Evolutionary conservation across 495 filamentous ascomycete genomes (phyloP).

Genomic region (Pyrenopolyporus hunteri): DNA sequence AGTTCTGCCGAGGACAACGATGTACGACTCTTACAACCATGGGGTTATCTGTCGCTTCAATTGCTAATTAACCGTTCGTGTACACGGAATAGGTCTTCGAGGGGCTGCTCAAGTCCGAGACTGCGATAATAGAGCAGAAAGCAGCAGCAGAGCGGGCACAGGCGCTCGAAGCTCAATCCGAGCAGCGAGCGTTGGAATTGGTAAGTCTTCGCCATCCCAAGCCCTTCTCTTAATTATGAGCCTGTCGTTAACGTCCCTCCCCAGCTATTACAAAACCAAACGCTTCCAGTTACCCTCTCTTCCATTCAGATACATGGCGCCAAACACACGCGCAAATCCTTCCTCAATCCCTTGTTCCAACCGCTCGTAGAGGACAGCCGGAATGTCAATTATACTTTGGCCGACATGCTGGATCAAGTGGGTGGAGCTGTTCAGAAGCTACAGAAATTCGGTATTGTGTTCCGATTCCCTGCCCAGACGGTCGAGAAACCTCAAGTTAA

Average conservation of each 20-base stretch:
- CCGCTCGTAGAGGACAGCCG: slow-evolving; percentile 74
- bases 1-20: slow-evolving; percentile 32
- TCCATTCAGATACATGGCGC: slow-evolving; percentile 81
- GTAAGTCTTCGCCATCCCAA: slow-evolving; percentile 11
- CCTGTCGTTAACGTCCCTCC: background rate
- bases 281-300: slow-evolving; percentile 75
- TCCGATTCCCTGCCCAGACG: no score
- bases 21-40: slow-evolving; percentile 16
- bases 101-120: slow-evolving; percentile 37
- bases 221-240: background rate
- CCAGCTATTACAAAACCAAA: slow-evolving; percentile 75
- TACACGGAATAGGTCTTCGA: slow-evolving; percentile 32
- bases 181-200: slow-evolving; percentile 38
- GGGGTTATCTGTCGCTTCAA: background rate
- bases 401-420: slow-evolving; percentile 74
- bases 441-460: slow-evolving; percentile 72
- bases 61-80: slow-evolving; percentile 5
- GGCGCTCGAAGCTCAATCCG: slow-evolving; percentile 29
- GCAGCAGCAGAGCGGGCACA: slow-evolving; percentile 24
- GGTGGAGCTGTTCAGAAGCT: slow-evolving; percentile 73
- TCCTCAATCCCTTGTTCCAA: slow-evolving; percentile 78
- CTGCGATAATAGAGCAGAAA: slow-evolving; percentile 31
- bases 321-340: slow-evolving; percentile 73
- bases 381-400: slow-evolving; percentile 72
- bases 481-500: slow-evolving; percentile 24